phyloP scores from a whole-genome alignment of 441 rosid species.

The Mallotus japonicus region DNA sequence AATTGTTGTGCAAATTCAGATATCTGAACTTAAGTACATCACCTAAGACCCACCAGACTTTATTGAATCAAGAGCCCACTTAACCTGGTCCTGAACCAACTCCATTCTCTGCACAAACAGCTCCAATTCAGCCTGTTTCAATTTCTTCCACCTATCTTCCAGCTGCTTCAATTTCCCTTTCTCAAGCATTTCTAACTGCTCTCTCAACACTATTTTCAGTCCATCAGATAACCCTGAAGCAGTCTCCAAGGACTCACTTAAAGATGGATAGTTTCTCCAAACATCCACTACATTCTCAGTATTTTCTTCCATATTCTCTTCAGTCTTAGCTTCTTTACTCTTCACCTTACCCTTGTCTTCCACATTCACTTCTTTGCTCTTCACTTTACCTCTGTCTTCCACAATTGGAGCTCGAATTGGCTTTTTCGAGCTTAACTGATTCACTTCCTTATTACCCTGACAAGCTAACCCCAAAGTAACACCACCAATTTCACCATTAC shows the following conservation, averaged over 20 bases:
- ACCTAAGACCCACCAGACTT: neutral
- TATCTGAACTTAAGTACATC: neutral
- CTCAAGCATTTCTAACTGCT: slow-evolving; percentile 17
- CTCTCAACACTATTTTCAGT: slow-evolving; percentile 5
- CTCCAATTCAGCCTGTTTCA: slow-evolving; percentile 27
- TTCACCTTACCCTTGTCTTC: neutral
- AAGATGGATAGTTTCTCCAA: slow-evolving; percentile 25
- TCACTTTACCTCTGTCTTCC: neutral
- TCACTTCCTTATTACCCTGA: neutral
- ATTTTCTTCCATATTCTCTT: slow-evolving; percentile 6
- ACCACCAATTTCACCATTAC: neutral
- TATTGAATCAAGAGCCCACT: slow-evolving; percentile 22
- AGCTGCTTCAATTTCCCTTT: slow-evolving; percentile 21
- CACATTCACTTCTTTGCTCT: neutral
- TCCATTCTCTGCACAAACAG: slow-evolving; percentile 30
- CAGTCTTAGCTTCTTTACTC: neutral
- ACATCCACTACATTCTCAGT: neutral
- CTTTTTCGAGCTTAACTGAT: neutral
- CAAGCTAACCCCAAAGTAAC: slow-evolving; percentile 23
- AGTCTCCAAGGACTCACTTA: slow-evolving; percentile 16
- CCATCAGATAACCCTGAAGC: neutral
- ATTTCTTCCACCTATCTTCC: slow-evolving; percentile 25
- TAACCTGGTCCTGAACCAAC: slow-evolving; percentile 30
- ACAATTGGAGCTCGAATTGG: neutral
- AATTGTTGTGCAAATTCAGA: neutral